A percentile compares a stretch with the other conserved stretches of the same genome.
phyloP scores from a whole-genome alignment of 2,329 filamentous ascomycete genomes.

The Pseudogymnoascus sp. region DNA sequence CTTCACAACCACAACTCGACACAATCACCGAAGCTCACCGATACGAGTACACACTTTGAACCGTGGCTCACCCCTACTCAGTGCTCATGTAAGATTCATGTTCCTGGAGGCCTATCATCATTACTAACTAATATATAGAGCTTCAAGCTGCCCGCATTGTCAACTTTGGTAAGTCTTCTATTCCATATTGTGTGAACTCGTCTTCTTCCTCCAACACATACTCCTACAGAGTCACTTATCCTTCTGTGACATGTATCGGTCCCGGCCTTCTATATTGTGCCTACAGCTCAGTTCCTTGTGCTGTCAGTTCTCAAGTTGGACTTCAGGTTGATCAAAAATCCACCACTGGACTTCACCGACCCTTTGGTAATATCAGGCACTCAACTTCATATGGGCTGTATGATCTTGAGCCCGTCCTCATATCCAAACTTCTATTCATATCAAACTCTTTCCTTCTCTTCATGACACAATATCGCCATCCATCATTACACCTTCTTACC shows the following conservation, averaged over 20 bases:
- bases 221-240: neutral
- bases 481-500: neutral
- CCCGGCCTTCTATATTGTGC: neutral
- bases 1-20: neutral
- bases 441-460: slow-evolving; percentile 9
- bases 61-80: neutral
- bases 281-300: neutral
- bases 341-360: neutral
- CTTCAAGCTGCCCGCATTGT: neutral
- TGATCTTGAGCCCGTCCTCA: neutral
- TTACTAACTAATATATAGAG: slow-evolving; percentile 2
- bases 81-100: neutral
- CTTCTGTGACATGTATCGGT: neutral
- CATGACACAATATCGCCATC: neutral
- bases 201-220: neutral
- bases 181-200: neutral
- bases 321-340: neutral
- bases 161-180: neutral
- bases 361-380: neutral
- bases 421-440: slow-evolving; percentile 10
- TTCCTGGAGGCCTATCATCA: neutral
- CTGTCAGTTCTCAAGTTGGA: neutral
- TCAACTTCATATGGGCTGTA: neutral
- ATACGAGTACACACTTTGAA: neutral
- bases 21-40: neutral